Base-by-base conservation (phyloP, 768 basidiomycete genomes). In the Tricholoma saponaceum region DNA sequence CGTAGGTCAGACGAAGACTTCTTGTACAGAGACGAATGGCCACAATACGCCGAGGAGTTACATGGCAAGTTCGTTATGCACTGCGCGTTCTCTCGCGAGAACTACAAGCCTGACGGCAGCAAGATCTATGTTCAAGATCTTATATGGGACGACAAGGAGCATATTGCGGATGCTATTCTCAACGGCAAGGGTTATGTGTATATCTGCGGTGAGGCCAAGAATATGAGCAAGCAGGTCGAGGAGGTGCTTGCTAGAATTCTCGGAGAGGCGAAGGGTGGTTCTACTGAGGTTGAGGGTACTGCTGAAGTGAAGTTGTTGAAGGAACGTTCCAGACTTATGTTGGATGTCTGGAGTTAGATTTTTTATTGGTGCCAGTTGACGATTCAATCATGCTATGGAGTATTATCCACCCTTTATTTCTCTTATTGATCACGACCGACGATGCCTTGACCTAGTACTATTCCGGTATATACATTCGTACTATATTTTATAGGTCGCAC, bases 61-160 rank as follows among this genome's bases (percentile, higher is more conserved):
- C 85, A 87, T 64, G 95, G 92, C 66, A 97, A 97, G 71, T 94
- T 99, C 79, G 79, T 80, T 59, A 80, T 99, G 76, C 89, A 90
- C 70, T 80, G 79, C 61, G 93, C 97, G 4, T 93, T 98, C 79
- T 98, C 95, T 41, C 89, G 94, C 52, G 88, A 95, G 56, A 85
- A 84, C n/a, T 91, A 83, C 78, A 92, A 89, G 72, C 83, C 90
- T 5, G 93, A 95, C 62, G 90, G 94, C 23, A 79, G 89, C 79
- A 99, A 98, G 80, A 92, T 96, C 67, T 99, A 99, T 74, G 97
- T 99, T n/a, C 97, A 99, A 75, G 94, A 99, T 73, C 77, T 98
- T 57, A 76, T 99, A 10, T 94, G 90, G 90, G 85, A 98, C 51
- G 85, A 93, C 69, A 80, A 86, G 56, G 86, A 86, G 70, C 81